phyloP scores from a whole-genome alignment of 371 early-diverging fungal species.

The Conidiobolus incongruus region DNA sequence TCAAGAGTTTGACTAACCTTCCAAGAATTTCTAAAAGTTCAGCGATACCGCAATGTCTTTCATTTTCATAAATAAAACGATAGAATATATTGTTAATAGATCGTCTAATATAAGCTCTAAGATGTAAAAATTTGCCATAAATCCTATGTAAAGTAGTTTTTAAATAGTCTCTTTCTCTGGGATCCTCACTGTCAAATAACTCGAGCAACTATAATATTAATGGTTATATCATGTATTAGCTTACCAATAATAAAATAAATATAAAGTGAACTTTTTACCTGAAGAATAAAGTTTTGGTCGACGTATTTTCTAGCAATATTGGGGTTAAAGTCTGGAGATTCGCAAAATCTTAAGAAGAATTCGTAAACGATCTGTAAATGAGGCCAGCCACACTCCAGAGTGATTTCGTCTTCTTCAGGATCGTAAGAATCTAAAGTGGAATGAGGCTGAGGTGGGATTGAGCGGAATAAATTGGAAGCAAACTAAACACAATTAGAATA shows the following conservation, averaged over 20 bases:
- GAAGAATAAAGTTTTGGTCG: conserved; percentile 77
- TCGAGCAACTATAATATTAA: conserved; percentile 69
- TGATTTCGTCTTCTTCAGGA: conserved; percentile 96
- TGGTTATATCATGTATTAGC: too few species aligned
- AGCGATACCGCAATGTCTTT: conserved; percentile 89
- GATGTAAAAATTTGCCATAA: conserved; percentile 89
- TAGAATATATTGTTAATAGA: conserved; percentile 95
- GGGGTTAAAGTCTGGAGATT: conserved; percentile 88
- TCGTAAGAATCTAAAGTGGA: conserved; percentile 84
- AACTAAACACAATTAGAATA: conserved; percentile 26
- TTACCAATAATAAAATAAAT: too few species aligned
- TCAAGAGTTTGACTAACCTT: conserved; percentile 21
- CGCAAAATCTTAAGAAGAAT: conserved; percentile 88
- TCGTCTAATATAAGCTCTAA: conserved; percentile 82
- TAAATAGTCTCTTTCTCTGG: conserved; percentile 88
- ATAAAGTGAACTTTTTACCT: conserved; percentile 32
- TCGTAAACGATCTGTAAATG: conserved; percentile 93
- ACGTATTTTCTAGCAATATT: conserved; percentile 86
- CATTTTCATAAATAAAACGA: conserved; percentile 89
- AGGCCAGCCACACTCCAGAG: conserved; percentile 89
- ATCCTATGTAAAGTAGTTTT: conserved; percentile 93
- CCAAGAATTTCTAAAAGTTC: conserved; percentile 93
- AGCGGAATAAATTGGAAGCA: conserved; percentile 74
- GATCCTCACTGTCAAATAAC: conserved; percentile 93
- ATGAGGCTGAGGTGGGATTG: conserved; percentile 81